Evolutionary conservation across 2,329 filamentous ascomycete genomes (phyloP), one percentile per base, ranked within the genome.

Genomic region (Penicillium palitans): DNA sequence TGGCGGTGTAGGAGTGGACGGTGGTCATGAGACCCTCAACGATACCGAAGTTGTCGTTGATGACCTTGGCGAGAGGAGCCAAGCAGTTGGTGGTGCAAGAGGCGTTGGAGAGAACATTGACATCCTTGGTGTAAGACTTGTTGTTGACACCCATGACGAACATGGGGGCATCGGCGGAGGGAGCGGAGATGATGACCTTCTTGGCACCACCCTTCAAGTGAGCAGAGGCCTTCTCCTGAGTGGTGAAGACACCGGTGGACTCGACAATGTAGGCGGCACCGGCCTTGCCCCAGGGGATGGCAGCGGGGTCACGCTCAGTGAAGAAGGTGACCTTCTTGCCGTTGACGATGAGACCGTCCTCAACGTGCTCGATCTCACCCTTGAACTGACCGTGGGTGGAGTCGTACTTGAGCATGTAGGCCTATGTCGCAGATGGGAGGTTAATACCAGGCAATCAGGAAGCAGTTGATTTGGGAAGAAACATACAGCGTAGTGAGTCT

Each of bases 41-140:
- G 79, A 99, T 95, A 80, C 85, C 89, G 85, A 89, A 99, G 82
- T 97, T 96, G 87, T 98, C 93, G 87, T 99, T 84, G 84, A 99
- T 87, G 76, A 98, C 92, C 90, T 98, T 99, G 84, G 95, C 95
- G 68, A 99, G 90, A 78, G 95, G 95, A 80, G 95, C 95, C 81
- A 99, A 84, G 89, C 95, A 98, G 91, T 99, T 99, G 86, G 95
- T 98, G 80, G 95, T 99, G 91, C 95, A 98, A 72, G 95, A 98
- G 73, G 95, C 95, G 85, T 99, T 99, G 83, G 95, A 98, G 84
- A 98, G 91, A 79, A 99, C 89, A 73, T 91, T 83, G 80, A 95
- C 86, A 78, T 90, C 90, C 78, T 89, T 88, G 80, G 90, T 93
- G 89, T 98, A 98, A 73, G 81, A 85, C 80, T 93, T 86, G 83